These are phyloP conservation scores for Gaeumannomyces sp. DNA, from an alignment of 2,329 filamentous ascomycete species.

Conservation along the genomic window DNA sequence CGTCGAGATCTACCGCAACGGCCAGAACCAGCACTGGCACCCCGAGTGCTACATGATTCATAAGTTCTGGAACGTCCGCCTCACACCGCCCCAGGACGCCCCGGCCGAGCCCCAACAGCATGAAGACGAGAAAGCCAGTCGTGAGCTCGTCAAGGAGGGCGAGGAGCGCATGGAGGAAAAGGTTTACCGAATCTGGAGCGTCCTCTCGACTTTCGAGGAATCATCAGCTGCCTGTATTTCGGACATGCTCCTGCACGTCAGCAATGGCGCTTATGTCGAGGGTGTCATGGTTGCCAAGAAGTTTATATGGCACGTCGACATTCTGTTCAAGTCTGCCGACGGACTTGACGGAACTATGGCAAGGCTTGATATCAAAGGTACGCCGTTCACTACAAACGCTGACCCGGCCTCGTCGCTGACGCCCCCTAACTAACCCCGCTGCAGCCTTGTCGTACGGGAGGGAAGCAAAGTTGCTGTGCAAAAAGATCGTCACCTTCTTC, in stretches of 20 bases:
- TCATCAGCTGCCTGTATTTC: constrained; percentile 97
- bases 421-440: neutral
- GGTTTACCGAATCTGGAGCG: constrained; percentile 97
- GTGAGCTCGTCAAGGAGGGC: constrained; percentile 70
- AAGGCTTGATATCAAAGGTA: constrained; percentile 68
- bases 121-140: constrained; percentile 51
- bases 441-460: constrained; percentile 81
- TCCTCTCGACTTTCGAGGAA: constrained; percentile 93
- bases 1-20: constrained; percentile 96
- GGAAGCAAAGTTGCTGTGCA: constrained; percentile 98
- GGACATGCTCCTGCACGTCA: constrained; percentile 97
- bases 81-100: constrained; percentile 56
- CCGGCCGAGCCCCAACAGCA: constrained; percentile 17
- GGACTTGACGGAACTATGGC: constrained; percentile 71
- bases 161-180: constrained; percentile 97
- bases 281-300: constrained; percentile 91
- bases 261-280: constrained; percentile 93
- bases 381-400: constrained; percentile 20
- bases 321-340: constrained; percentile 85
- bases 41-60: constrained; percentile 99
- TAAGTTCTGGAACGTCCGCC: constrained; percentile 98
- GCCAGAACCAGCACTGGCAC: constrained; percentile 98
- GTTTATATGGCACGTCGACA: constrained; percentile 93
- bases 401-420: neutral
- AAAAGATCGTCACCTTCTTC: constrained; percentile 98